These are phyloP conservation scores for Lotus japonicus DNA, from an alignment of 306 rosid genomes.

Conservation along the genomic window DNA sequence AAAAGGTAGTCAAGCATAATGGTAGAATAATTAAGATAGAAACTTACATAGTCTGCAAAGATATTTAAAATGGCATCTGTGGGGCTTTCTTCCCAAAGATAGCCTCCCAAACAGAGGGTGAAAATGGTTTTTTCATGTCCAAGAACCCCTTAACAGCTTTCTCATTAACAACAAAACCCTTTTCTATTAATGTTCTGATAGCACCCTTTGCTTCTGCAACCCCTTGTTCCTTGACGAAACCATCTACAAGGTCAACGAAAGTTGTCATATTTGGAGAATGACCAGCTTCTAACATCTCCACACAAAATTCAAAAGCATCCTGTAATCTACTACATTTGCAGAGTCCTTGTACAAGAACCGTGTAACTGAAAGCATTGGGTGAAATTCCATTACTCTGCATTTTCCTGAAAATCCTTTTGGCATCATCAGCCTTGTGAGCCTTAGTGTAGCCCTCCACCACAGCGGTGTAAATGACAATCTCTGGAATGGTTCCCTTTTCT, in stretches of 20 bases:
- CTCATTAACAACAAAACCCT: constrained; percentile 59
- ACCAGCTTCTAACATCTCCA: constrained; percentile 82
- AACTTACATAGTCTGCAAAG: constrained; percentile 2
- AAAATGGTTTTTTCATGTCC: constrained; percentile 61
- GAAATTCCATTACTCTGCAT: constrained; percentile 64
- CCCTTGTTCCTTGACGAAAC: constrained; percentile 55
- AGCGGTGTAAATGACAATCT: constrained; percentile 82
- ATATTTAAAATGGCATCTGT: constrained; percentile 39
- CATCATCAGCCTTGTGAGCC: constrained; percentile 70
- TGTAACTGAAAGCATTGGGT: constrained; percentile 76
- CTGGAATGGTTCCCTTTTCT: constrained; percentile 89
- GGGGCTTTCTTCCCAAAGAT: constrained; percentile 57
- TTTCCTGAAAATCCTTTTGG: constrained; percentile 74
- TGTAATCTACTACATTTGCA: constrained; percentile 40
- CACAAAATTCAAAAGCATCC: constrained; percentile 59
- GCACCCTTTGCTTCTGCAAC: constrained; percentile 54
- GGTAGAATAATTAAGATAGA: constrained; percentile 6
- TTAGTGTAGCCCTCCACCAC: constrained; percentile 82
- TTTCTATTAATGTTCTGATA: constrained; percentile 51
- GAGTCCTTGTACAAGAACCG: constrained; percentile 68
- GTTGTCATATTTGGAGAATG: constrained; percentile 71
- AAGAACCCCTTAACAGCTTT: constrained; percentile 64
- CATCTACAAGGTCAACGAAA: constrained; percentile 59
- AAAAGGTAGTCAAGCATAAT: neutral
- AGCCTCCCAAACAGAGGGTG: constrained; percentile 63